Conservation (phyloP, 2,329 filamentous ascomycete genomes). For the Clathrospora elynae region DNA sequence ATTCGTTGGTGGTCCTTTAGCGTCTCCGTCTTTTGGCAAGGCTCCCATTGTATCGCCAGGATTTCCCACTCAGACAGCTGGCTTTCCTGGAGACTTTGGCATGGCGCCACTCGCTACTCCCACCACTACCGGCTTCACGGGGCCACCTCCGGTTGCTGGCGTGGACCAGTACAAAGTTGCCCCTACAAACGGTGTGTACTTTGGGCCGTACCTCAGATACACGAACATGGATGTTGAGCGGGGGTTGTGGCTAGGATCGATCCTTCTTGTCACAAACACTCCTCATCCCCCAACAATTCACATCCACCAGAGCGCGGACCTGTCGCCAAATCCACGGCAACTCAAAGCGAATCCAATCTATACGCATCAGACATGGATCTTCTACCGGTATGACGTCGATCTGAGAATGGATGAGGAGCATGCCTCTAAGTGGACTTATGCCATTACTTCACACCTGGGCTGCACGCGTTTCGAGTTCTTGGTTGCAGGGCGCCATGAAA, state of each 20-base stretch:
- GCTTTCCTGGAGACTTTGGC: constrained; percentile 85
- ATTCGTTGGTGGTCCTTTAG: constrained; percentile 47
- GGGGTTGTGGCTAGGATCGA: constrained; percentile 89
- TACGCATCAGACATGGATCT: constrained; percentile 90
- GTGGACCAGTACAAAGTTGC: constrained; percentile 93
- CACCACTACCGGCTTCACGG: constrained; percentile 79
- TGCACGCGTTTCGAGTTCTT: constrained; percentile 99
- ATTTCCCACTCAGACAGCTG: constrained; percentile 80
- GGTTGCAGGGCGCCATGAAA: constrained; percentile 87
- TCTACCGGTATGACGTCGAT: constrained; percentile 93
- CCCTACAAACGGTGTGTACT: constrained; percentile 96
- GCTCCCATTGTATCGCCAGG: constrained; percentile 75
- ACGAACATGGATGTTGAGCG: constrained; percentile 96
- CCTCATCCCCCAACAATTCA: constrained; percentile 95
- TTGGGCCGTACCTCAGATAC: constrained; percentile 93
- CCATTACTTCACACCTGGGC: constrained; percentile 92
- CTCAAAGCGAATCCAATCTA: constrained; percentile 81
- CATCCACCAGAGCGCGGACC: constrained; percentile 84
- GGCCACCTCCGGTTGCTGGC: constrained; percentile 84
- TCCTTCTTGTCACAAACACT: constrained; percentile 88
- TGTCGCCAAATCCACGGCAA: constrained; percentile 91
- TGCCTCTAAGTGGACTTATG: constrained; percentile 92
- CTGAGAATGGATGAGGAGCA: constrained; percentile 82
- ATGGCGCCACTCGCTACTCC: constrained; percentile 75
- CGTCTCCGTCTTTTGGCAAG: constrained; percentile 60